Base-by-base conservation (phyloP, 2,329 filamentous ascomycete genomes). In the Venturia nashicola region DNA sequence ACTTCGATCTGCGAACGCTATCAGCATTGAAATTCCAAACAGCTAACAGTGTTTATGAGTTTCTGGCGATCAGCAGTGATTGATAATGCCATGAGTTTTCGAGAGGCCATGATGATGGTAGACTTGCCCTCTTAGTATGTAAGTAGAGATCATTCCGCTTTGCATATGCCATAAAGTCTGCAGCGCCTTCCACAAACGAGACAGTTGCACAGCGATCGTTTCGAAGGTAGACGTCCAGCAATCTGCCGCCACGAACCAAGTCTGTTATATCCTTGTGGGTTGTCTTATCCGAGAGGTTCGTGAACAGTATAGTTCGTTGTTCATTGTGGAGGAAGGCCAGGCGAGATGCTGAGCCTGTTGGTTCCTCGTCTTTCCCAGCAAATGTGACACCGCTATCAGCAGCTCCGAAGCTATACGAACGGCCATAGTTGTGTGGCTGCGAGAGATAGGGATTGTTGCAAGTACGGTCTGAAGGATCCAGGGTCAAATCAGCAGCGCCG, bases 191-290 rank as follows among this genome's bases (percentile, higher is more conserved):
- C 7, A 90, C 77, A 71, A 94, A 94, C 0, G 90, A 89, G 1
- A 94, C 79, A 51, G 80, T 82, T 4, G 84, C 88, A 55, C 77
- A 77, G 40, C 82, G 82, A 61, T 90, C 85, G 51, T 81, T 71
- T 40, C 84, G 83, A 59, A 91, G 68, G 68, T 82, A 87, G 48
- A 93, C 77, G 67, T 91, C 87, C 12, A 92, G 73, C 12, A 95
- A 69, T 67, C 83, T 79, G 1, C 90, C 90, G 32, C 90, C 90
- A 65, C 86, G 84, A 61, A 94, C 76, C 12, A 81, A 80, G 27
- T 80, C 78, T 3, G 82, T 80, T 65, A 94, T 76, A 67, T 94
- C 88, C 59, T 79, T 79, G 69, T 89, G 83, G 0, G 84, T 88
- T 16, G 82, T 82, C 2, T 77, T 78, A 5, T 86, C 81, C 0